Evolutionary conservation across 2,329 filamentous ascomycete genomes (phyloP).

Genomic region (Calonectria ilicicola): DNA sequence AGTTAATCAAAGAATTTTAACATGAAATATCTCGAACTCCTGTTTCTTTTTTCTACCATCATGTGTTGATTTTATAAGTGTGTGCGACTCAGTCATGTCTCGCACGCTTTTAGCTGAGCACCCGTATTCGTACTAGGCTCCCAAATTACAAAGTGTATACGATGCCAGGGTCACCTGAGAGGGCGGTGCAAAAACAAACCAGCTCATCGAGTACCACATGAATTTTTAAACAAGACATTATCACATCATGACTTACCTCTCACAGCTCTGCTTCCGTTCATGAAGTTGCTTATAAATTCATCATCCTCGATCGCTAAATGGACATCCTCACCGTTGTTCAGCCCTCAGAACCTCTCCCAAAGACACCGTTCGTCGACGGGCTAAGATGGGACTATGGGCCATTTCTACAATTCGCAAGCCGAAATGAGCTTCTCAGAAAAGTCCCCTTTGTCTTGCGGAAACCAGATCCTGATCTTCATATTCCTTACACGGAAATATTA

Average conservation of each 20-base stretch:
- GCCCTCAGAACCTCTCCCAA: neutral
- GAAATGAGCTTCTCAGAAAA: neutral
- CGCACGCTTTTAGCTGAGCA: neutral
- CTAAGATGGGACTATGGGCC: neutral
- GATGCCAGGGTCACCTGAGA: neutral
- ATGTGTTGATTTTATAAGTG: no score
- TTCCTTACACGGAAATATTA: neutral
- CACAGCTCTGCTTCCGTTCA: neutral
- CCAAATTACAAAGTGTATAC: neutral
- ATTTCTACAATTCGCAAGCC: neutral
- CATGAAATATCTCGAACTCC: no score
- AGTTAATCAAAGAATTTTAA: no score
- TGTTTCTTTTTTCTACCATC: no score
- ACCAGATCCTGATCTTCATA: neutral
- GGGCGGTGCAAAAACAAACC: neutral
- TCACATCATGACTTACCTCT: neutral
- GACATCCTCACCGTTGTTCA: neutral
- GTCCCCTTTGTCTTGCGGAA: neutral
- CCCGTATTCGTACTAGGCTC: constrained; percentile 2
- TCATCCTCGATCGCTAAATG: neutral
- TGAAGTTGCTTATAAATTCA: neutral
- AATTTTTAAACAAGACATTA: neutral
- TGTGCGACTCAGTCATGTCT: neutral
- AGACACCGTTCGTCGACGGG: neutral
- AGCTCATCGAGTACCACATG: neutral